Evolutionary conservation across 2,329 filamentous ascomycete species (phyloP), one percentile per base, ranked within the genome.

Genomic region (Trichoderma gracile): DNA sequence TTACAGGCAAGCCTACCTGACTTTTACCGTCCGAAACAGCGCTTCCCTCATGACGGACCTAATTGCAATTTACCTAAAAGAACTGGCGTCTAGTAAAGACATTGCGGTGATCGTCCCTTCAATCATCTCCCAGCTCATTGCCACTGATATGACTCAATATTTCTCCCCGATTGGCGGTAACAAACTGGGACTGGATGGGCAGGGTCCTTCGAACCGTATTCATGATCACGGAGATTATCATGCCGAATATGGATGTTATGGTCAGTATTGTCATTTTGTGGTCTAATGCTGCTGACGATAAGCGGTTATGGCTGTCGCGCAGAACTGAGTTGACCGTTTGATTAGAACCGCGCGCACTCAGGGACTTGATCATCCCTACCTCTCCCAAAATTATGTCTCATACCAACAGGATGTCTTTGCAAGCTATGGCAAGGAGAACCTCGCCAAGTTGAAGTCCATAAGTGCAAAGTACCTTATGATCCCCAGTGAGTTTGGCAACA

Each of bases 331-430:
- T 14, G 64, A 72, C 19, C 68, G 72, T 0, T 69, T 69, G 12
- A 69, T 73, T 14, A 67, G 67, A 0, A 69, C 72, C 3, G 74
- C 77, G 10, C 68, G 71, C 47, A 68, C 72, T n/a, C 69, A 71
- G 7, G 74, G 73, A 0, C 66, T 78, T 0, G 70, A 75, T 45
- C 73, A 78, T 58, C 72, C 72, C 0, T 81, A 74, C 40, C 65
- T 82, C 15, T 65, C 60, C 14, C 55, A 80, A 54, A 82, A 83
- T 68, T 83, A 83, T 60, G 80, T 80, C 1, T 74, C 75, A 9
- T 69, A 71, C 42, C 72, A 72, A 27, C 79, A 83, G 67, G 69
- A 78, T 27, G 76, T 80, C 0, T 71, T 82, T 23, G 27, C 68
- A 0, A 69, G 75, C 12, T 83, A 82, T 57, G 79, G 81, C 0